Evolutionary conservation across 2,329 filamentous ascomycete species (phyloP).

Genomic region (Arthrobotrys pseudoclavata): DNA sequence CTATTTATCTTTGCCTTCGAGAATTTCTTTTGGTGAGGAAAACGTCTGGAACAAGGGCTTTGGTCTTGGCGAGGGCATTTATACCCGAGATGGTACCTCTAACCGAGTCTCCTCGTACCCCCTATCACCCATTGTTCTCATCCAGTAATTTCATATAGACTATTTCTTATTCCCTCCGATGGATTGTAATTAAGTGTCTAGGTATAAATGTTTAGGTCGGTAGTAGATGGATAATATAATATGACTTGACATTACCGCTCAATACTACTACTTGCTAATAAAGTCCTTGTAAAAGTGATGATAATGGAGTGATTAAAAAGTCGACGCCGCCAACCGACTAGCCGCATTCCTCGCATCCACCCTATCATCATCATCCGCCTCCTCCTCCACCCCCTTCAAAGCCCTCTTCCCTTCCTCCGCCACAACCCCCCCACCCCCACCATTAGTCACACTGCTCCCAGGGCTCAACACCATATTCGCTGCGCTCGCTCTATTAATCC

Average conservation of each 20-base stretch:
- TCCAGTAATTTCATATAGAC: no score
- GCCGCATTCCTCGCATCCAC: slow-evolving; percentile 96
- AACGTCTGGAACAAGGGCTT: slow-evolving; percentile 42
- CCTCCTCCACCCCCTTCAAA: slow-evolving; percentile 75
- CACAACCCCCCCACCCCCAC: slow-evolving; percentile 66
- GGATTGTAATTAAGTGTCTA: no score
- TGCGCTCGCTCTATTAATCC: slow-evolving; percentile 71
- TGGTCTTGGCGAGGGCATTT: slow-evolving; percentile 23
- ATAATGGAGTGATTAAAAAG: slow-evolving; percentile 75
- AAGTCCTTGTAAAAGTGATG: not conserved
- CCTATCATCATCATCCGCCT: slow-evolving; percentile 87
- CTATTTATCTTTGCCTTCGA: not conserved
- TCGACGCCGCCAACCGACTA: slow-evolving; percentile 91
- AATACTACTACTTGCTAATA: not conserved
- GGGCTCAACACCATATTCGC: slow-evolving; percentile 66
- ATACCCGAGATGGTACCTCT: not conserved
- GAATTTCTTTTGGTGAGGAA: slow-evolving; percentile 27
- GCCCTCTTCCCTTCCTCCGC: slow-evolving; percentile 30
- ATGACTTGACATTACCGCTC: slow-evolving; percentile 10
- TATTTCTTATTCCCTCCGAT: no score
- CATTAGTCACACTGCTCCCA: slow-evolving; percentile 66
- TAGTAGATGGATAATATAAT: not conserved
- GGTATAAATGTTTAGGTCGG: not conserved
- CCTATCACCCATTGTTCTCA: not conserved
- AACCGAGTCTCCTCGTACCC: slow-evolving; percentile 10